phyloP scores from a whole-genome alignment of 1,284 basidiomycete species.

The Phenoliferia sp. region DNA sequence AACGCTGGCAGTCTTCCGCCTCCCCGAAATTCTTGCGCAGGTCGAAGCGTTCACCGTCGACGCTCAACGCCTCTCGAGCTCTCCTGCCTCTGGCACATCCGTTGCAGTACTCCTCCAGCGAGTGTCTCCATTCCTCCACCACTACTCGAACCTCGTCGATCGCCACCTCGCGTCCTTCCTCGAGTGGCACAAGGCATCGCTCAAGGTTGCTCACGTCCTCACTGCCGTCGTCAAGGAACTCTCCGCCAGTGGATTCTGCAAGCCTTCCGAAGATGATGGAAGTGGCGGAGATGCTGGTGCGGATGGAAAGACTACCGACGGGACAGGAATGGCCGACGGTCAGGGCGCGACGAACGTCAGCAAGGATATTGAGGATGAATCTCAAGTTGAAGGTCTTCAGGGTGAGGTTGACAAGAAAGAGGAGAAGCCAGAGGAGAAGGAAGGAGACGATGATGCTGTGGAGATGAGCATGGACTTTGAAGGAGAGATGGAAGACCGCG shows the following conservation, averaged over 20 bases:
- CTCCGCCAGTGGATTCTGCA: constrained; percentile 85
- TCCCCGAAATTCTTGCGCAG: constrained; percentile 39
- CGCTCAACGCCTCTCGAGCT: constrained; percentile 36
- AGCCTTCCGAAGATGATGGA: constrained; percentile 61
- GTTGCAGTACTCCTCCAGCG: constrained; percentile 38
- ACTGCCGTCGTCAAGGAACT: constrained; percentile 69
- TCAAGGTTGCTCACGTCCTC: constrained; percentile 79
- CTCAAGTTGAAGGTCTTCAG: constrained; percentile 89
- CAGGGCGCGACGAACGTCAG: constrained; percentile 79
- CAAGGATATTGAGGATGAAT: constrained; percentile 89
- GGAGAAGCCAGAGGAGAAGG: constrained; percentile 59
- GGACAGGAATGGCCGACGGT: constrained; percentile 81
- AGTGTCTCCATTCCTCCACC: constrained; percentile 61
- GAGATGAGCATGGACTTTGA: constrained; percentile 43
- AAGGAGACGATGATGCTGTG: constrained; percentile 54
- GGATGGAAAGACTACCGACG: constrained; percentile 55
- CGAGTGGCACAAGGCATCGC: constrained; percentile 68
- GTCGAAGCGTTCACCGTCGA: constrained; percentile 34
- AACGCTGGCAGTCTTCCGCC: constrained; percentile 36
- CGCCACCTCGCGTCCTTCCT: constrained; percentile 55
- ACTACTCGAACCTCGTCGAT: constrained; percentile 54
- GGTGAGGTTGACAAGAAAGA: constrained; percentile 61
- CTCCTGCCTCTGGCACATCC: not conserved
- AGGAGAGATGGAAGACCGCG: constrained; percentile 52
- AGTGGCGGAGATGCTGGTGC: constrained; percentile 46